A percentile compares a stretch with the other conserved stretches of the same genome.
Conservation (phyloP, 2,329 filamentous ascomycete genomes). For the Fusarium stilboides region DNA sequence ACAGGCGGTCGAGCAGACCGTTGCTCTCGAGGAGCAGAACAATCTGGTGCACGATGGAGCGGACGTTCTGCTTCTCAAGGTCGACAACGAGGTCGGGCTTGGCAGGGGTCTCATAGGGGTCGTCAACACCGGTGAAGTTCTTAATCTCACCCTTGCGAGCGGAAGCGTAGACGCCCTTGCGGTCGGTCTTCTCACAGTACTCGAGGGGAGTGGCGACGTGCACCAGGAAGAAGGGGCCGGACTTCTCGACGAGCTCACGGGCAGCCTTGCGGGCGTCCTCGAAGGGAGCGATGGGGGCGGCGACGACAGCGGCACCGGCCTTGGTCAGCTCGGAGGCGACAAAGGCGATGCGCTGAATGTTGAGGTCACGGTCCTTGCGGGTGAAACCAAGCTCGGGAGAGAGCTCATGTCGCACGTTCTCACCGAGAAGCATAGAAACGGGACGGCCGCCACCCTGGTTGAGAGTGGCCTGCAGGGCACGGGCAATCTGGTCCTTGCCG, state of each 20-base stretch:
- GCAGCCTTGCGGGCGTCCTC: constrained; percentile 83
- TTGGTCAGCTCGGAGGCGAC: constrained; percentile 95
- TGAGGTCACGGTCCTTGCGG: constrained; percentile 90
- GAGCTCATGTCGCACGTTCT: constrained; percentile 94
- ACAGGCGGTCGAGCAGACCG: constrained; percentile 84
- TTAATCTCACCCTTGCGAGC: constrained; percentile 93
- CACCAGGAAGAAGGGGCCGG: constrained; percentile 92
- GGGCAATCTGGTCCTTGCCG: constrained; percentile 96
- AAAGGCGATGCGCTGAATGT: constrained; percentile 96
- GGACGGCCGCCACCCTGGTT: constrained; percentile 98
- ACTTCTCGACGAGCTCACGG: constrained; percentile 87
- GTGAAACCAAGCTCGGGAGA: constrained; percentile 97
- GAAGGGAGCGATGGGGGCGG: constrained; percentile 95
- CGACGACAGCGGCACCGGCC: constrained; percentile 94
- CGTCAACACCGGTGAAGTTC: constrained; percentile 98
- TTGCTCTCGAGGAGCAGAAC: constrained; percentile 91
- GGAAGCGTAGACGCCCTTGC: constrained; percentile 87
- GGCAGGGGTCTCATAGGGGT: constrained; percentile 89
- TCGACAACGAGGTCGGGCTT: constrained; percentile 91
- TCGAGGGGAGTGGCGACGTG: constrained; percentile 95
- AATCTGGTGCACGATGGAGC: constrained; percentile 97
- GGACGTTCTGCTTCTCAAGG: constrained; percentile 86
- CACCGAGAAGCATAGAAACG: constrained; percentile 93
- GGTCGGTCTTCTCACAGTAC: constrained; percentile 95
- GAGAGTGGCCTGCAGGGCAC: constrained; percentile 94